phyloP scores from a whole-genome alignment of 176 grass and related monocot species.

The Oryza glaberrima region DNA sequence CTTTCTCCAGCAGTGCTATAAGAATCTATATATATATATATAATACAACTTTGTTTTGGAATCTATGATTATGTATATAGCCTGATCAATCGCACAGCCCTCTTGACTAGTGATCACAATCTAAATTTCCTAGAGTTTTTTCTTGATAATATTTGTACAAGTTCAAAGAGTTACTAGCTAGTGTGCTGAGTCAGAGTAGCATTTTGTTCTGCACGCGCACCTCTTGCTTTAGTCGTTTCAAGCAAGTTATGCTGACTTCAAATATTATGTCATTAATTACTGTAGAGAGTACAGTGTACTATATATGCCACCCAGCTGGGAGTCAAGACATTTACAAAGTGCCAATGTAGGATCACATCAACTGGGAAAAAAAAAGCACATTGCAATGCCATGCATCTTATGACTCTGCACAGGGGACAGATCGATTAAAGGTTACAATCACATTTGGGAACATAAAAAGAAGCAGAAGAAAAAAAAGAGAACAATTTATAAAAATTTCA shows the following conservation, averaged over 20 bases:
- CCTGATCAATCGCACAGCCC: not conserved
- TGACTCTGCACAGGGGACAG: slow-evolving; percentile 45
- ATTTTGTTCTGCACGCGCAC: not conserved
- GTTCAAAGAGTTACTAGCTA: not conserved
- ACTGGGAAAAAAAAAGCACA: slow-evolving; percentile 1
- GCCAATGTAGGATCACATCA: slow-evolving; percentile 16
- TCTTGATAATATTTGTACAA: not conserved
- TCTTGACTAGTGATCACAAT: not conserved
- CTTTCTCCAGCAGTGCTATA: not conserved
- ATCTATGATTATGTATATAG: not conserved
- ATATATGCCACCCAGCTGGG: not conserved
- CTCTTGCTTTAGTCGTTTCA: not conserved
- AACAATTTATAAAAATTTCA: slow-evolving; percentile 44
- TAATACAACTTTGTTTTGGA: not conserved
- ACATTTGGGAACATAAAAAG: slow-evolving; percentile 41
- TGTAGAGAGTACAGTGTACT: not conserved
- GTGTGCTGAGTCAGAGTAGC: not conserved
- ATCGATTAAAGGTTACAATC: slow-evolving; percentile 44
- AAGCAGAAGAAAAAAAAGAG: not conserved
- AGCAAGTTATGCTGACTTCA: not conserved
- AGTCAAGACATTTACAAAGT: not conserved
- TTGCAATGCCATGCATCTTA: slow-evolving; percentile 49
- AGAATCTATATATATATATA: not conserved
- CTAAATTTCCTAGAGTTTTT: not conserved
- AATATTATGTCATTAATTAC: not conserved